phyloP scores from a whole-genome alignment of 495 filamentous ascomycete species.

The Hyaloscypha hepaticicola region DNA sequence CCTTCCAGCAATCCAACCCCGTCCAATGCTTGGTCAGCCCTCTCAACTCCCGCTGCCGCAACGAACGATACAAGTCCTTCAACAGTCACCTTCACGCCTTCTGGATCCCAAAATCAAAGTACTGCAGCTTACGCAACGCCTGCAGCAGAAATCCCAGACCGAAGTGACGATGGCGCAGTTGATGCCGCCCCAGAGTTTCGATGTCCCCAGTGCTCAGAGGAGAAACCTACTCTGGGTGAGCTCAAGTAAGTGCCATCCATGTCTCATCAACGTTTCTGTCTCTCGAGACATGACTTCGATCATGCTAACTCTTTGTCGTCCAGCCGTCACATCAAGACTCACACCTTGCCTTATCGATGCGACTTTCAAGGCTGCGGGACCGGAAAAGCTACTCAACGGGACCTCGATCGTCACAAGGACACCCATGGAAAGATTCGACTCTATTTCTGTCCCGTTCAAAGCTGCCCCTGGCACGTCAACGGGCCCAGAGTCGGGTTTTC shows the following conservation, averaged over 20 bases:
- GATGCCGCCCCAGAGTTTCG: not conserved
- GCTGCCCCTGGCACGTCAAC: slow-evolving; percentile 6
- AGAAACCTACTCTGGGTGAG: slow-evolving; percentile 2
- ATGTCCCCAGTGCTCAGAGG: slow-evolving; percentile 12
- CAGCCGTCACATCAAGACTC: slow-evolving; percentile 22
- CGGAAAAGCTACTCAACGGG: slow-evolving; percentile 14
- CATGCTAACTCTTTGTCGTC: not conserved
- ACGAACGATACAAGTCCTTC: not conserved
- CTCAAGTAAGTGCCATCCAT: slow-evolving; percentile 17
- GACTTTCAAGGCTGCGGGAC: slow-evolving; percentile 8
- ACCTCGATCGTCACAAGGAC: slow-evolving; percentile 17
- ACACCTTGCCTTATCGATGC: slow-evolving; percentile 15
- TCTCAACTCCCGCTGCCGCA: slow-evolving; percentile 4
- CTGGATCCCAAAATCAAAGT: slow-evolving; percentile 1
- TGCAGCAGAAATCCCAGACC: not conserved
- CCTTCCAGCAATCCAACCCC: slow-evolving; percentile 3
- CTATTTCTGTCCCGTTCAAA: slow-evolving; percentile 8
- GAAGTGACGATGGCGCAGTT: not conserved
- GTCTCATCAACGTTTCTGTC: not conserved
- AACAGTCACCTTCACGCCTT: not conserved
- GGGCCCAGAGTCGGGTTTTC: slow-evolving; percentile 15
- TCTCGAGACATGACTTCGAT: not conserved
- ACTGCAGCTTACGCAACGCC: slow-evolving; percentile 3
- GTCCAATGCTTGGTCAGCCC: not conserved
- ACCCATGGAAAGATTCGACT: slow-evolving; percentile 15